Percentiles rank a stretch among this genome's conserved stretches.
Evolutionary conservation across 805 yeast genomes (phyloP).

Genomic region (Candida chauliodis): DNA sequence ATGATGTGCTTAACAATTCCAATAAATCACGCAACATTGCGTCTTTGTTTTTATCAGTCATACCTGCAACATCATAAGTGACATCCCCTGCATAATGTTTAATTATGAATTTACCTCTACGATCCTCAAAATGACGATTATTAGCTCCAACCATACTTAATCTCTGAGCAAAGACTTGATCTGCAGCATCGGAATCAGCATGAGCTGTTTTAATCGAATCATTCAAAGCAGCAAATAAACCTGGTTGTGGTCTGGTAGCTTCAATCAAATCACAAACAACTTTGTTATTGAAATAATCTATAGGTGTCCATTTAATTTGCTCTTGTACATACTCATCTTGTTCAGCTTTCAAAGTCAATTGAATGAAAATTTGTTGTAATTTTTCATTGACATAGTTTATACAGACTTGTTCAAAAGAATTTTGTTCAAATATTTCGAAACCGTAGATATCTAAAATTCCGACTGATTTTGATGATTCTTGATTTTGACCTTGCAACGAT

Average conservation of each 20-base stretch:
- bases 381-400: conserved; percentile 95
- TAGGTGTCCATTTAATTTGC: conserved; percentile 96
- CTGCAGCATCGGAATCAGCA: conserved; percentile 95
- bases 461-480: conserved; percentile 55
- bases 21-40: conserved; percentile 84
- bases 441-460: conserved; percentile 96
- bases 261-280: conserved; percentile 96
- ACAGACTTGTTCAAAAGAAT: conserved; percentile 92
- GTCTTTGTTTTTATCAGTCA: conserved; percentile 97
- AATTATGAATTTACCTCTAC: conserved; percentile 81
- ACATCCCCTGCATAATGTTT: conserved; percentile 99
- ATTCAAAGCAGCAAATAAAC: conserved; percentile 91
- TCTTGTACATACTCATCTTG: conserved; percentile 97
- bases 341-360: conserved; percentile 91
- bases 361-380: conserved; percentile 93
- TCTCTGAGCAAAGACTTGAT: conserved; percentile 91
- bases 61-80: conserved; percentile 78
- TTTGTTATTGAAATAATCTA: conserved; percentile 91
- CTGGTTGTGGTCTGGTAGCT: conserved; percentile 85
- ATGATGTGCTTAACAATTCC: conserved; percentile 71
- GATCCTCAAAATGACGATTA: conserved; percentile 84
- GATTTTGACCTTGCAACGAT: conserved; percentile 53
- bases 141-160: conserved; percentile 71
- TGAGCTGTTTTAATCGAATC: conserved; percentile 98
- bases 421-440: conserved; percentile 91